Percentiles rank a stretch among this genome's conserved stretches.
phyloP scores from a whole-genome alignment of 2,329 filamentous ascomycete species.

The Alternaria sp. region DNA sequence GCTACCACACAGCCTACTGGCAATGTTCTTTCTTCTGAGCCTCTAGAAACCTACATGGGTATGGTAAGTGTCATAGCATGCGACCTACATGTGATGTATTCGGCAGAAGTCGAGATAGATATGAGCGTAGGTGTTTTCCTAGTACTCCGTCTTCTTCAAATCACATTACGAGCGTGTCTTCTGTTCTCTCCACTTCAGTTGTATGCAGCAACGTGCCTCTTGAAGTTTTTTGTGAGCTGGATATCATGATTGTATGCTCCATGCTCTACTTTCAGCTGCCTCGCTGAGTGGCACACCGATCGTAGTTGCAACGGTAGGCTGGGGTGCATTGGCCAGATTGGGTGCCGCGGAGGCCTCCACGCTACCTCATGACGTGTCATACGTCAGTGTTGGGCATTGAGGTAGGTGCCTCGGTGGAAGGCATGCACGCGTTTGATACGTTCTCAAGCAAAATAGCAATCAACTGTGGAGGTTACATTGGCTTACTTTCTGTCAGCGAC shows the following conservation, averaged over 20 bases:
- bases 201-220: background rate
- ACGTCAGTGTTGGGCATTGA: background rate
- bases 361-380: background rate
- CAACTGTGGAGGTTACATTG: background rate
- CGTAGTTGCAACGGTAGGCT: background rate
- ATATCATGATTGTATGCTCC: background rate
- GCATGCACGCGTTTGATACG: background rate
- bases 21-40: background rate
- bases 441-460: background rate
- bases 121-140: background rate
- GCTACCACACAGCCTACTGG: background rate
- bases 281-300: background rate
- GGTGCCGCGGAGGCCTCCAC: background rate
- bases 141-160: background rate
- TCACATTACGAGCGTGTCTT: background rate
- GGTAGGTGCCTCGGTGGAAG: background rate
- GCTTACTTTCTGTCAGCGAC: background rate
- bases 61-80: background rate
- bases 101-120: background rate
- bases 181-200: background rate
- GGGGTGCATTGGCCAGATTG: background rate
- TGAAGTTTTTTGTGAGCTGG: background rate
- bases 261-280: background rate
- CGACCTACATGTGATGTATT: background rate
- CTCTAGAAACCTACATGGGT: background rate